Conservation (phyloP, 345 rosid genomes). For the Cardiospermum halicacabum region DNA sequence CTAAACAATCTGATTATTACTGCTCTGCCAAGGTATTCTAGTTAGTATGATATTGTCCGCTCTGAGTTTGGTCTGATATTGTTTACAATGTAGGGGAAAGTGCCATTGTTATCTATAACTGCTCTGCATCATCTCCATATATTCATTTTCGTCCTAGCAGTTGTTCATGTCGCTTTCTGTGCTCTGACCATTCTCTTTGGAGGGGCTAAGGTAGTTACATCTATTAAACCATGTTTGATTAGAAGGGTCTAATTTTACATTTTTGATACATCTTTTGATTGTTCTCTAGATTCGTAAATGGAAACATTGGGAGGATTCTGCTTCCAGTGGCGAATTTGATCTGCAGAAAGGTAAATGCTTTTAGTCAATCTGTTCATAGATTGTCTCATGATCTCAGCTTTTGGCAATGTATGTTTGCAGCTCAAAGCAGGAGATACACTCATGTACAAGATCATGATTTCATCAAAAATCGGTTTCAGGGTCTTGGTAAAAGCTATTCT, state of each 20-base stretch:
- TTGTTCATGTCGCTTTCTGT: constrained; percentile 54
- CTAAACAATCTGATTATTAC: not conserved
- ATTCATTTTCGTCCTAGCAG: constrained; percentile 74
- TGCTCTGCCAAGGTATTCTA: not conserved
- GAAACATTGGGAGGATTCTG: constrained; percentile 53
- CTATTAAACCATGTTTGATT: too few relatives aligned
- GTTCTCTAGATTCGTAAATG: constrained; percentile 44
- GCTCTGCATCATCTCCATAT: constrained; percentile 78
- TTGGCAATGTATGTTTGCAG: constrained; percentile 23
- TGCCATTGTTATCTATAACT: constrained; percentile 45
- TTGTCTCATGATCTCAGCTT: too few relatives aligned
- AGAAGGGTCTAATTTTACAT: too few relatives aligned
- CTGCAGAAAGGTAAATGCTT: too few relatives aligned
- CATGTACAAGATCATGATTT: constrained; percentile 58
- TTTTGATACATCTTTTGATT: not conserved
- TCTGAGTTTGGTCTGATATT: too few relatives aligned
- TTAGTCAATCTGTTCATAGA: too few relatives aligned
- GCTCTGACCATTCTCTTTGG: constrained; percentile 69
- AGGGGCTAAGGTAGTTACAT: constrained; percentile 42
- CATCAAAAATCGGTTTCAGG: constrained; percentile 54
- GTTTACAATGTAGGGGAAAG: constrained; percentile 49
- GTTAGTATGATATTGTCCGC: too few relatives aligned
- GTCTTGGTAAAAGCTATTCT: constrained; percentile 53
- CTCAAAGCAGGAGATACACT: constrained; percentile 29
- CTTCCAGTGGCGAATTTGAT: constrained; percentile 16